A percentile compares a stretch with the other conserved stretches of the same genome.
phyloP scores from a whole-genome alignment of 345 rosid species.

The Raphanus raphanistrum region DNA sequence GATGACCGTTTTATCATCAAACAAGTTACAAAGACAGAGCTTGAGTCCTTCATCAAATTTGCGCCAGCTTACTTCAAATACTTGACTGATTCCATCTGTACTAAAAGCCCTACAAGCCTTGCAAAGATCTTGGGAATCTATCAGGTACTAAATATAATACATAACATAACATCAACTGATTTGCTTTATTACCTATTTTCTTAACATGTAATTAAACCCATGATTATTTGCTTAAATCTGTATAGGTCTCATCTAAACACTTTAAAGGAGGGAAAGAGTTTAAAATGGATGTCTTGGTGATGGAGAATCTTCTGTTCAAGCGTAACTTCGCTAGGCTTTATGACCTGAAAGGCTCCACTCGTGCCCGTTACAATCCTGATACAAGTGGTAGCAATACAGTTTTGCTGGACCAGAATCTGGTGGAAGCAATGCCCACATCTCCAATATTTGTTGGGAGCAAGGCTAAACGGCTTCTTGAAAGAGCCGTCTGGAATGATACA shows the following conservation, averaged over 20 bases:
- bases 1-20: constrained; percentile 97
- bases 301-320: constrained; percentile 92
- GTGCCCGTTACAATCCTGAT: constrained; percentile 91
- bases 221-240: constrained; percentile 26
- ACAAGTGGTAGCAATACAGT: constrained; percentile 86
- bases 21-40: constrained; percentile 93
- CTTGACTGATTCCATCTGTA: constrained; percentile 69
- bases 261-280: constrained; percentile 89
- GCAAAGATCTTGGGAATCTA: constrained; percentile 95
- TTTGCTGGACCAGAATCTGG: constrained; percentile 90
- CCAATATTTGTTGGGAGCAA: constrained; percentile 93
- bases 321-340: constrained; percentile 78
- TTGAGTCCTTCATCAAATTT: constrained; percentile 92
- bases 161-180: neutral
- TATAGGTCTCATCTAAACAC: constrained; percentile 80
- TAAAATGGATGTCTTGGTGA: constrained; percentile 90
- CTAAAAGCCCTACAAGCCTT: constrained; percentile 83
- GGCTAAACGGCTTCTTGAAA: constrained; percentile 83
- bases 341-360: constrained; percentile 94
- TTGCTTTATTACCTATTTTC: neutral
- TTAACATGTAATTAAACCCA: neutral
- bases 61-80: constrained; percentile 85
- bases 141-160: constrained; percentile 58
- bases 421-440: constrained; percentile 95
- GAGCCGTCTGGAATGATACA: constrained; percentile 99